phyloP scores from a whole-genome alignment of 257 asterid genomes.

The Jacaranda copaia region DNA sequence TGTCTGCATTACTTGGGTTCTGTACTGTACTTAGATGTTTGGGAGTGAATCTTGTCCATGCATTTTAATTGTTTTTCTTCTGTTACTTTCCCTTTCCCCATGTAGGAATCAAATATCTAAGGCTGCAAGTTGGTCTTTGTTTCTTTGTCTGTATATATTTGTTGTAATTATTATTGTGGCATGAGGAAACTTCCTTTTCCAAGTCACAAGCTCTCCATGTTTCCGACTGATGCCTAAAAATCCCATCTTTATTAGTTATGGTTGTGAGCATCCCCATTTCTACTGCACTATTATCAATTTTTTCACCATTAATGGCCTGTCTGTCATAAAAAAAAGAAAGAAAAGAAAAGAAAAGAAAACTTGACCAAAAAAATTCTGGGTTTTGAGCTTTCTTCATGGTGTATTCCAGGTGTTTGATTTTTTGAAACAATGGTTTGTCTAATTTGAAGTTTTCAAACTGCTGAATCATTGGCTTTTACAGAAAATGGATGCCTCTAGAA shows the following conservation, averaged over 20 bases:
- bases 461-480: not conserved
- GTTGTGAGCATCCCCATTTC: not conserved
- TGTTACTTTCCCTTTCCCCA: conserved; percentile 2
- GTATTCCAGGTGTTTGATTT: conserved; percentile 26
- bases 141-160: not conserved
- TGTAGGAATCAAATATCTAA: conserved; percentile 25
- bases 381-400: not conserved
- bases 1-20: conserved; percentile 14
- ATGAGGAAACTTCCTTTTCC: conserved; percentile 24
- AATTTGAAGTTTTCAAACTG: conserved; percentile 33
- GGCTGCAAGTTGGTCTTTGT: conserved; percentile 20
- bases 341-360: not conserved
- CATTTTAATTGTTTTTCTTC: not conserved
- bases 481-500: conserved; percentile 31
- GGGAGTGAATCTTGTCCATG: conserved; percentile 16
- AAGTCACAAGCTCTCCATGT: not conserved
- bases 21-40: conserved; percentile 14
- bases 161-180: not conserved
- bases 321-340: not conserved
- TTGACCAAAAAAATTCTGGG: not conserved
- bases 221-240: not conserved
- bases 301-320: not conserved
- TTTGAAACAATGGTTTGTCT: conserved; percentile 13
- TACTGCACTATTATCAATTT: not conserved
- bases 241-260: not conserved